phyloP scores from a whole-genome alignment of 78 protist species.

The Paulinella micropora region DNA sequence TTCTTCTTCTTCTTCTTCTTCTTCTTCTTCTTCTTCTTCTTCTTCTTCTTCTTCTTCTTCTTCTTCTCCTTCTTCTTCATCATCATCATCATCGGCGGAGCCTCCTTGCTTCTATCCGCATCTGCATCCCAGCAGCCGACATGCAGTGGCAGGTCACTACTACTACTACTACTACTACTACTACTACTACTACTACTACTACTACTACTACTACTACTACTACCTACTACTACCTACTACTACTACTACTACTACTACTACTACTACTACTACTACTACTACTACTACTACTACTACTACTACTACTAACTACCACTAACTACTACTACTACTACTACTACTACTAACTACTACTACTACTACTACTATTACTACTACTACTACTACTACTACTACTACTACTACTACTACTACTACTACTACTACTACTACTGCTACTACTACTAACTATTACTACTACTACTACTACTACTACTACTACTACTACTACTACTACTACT shows the following conservation, averaged over 20 bases:
- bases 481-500: background rate
- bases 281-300: background rate
- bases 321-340: too few relatives aligned
- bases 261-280: background rate
- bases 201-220: background rate
- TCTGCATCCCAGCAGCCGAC: background rate
- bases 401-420: background rate
- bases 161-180: background rate
- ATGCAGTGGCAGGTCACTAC: background rate
- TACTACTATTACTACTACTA: too few relatives aligned
- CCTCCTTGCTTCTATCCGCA: background rate
- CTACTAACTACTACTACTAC: too few relatives aligned
- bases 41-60: background rate
- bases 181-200: background rate
- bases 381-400: too few relatives aligned
- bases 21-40: too few relatives aligned
- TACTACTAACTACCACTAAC: too few relatives aligned
- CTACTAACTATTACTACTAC: too few relatives aligned
- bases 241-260: too few relatives aligned
- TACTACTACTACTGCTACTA: background rate
- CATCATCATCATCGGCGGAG: background rate
- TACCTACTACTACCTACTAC: too few relatives aligned
- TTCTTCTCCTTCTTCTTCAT: background rate
- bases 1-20: background rate
- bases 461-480: background rate